Evolutionary conservation across 2,329 filamentous ascomycete genomes (phyloP).

Genomic region (Rhynchosporium graminicola): DNA sequence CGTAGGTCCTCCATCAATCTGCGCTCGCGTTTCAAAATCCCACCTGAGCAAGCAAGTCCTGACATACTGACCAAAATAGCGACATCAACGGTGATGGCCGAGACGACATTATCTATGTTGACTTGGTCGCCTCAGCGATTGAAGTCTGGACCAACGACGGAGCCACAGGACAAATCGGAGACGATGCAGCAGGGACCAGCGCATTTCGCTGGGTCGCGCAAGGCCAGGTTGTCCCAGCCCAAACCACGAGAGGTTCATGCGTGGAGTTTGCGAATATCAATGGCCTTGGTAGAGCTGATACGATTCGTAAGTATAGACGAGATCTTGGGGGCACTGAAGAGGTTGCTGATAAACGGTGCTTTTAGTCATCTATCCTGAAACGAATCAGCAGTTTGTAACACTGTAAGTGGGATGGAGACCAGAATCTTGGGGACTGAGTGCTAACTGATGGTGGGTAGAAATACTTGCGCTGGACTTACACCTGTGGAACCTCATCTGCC

Average conservation of each 20-base stretch:
- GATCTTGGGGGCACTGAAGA: not conserved
- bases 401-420: not conserved
- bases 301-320: constrained; percentile 1
- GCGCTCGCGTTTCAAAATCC: not conserved
- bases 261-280: constrained; percentile 15
- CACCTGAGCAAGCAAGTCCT: not conserved
- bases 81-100: constrained; percentile 16
- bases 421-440: not conserved
- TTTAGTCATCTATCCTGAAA: constrained; percentile 10
- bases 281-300: constrained; percentile 11
- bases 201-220: constrained; percentile 6
- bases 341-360: not conserved
- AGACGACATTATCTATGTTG: constrained; percentile 5
- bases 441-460: not conserved
- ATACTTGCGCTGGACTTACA: constrained; percentile 1
- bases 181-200: constrained; percentile 4
- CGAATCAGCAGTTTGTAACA: constrained; percentile 11
- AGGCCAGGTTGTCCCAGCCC: not conserved
- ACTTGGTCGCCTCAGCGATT: constrained; percentile 2
- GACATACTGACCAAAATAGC: not conserved
- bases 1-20: not conserved
- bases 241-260: constrained; percentile 4
- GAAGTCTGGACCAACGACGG: constrained; percentile 6
- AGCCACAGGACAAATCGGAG: constrained; percentile 10
- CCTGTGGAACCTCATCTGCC: constrained; percentile 5